These are phyloP conservation scores for Cavenderia fasciculata DNA, from an alignment of 78 protist species.

Conservation along the genomic window DNA sequence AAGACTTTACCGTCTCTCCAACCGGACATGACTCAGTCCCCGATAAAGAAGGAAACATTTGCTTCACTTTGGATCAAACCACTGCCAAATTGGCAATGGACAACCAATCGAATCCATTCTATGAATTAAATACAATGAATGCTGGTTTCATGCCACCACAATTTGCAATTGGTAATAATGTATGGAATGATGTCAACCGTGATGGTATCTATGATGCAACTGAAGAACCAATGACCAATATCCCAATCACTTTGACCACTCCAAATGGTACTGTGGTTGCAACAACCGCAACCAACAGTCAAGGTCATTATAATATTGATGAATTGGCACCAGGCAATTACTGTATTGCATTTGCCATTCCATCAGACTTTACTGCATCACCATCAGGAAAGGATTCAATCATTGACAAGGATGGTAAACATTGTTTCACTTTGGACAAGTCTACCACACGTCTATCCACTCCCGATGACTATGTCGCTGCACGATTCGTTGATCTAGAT, in stretches of 20 bases:
- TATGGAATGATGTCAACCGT: slow-evolving; percentile 12
- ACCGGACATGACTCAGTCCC: background rate
- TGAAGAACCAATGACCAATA: background rate
- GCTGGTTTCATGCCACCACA: slow-evolving; percentile 16
- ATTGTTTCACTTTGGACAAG: slow-evolving; percentile 4
- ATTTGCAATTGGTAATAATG: background rate
- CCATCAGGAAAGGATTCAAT: background rate
- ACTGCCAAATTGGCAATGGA: background rate
- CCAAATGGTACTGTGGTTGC: background rate
- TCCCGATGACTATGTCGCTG: background rate
- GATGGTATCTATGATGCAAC: slow-evolving; percentile 12
- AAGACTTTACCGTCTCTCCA: background rate
- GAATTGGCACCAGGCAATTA: slow-evolving; percentile 21
- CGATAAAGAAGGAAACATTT: background rate
- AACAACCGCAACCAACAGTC: background rate
- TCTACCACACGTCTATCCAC: too few relatives aligned
- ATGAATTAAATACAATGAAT: background rate
- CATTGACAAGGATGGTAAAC: background rate
- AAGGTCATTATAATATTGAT: slow-evolving; percentile 1
- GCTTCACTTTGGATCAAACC: background rate
- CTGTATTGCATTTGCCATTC: slow-evolving; percentile 13
- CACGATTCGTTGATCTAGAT: background rate
- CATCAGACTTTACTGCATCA: background rate
- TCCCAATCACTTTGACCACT: background rate
- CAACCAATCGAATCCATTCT: background rate